A percentile compares a stretch with the other conserved stretches of the same genome.
phyloP scores from a whole-genome alignment of 345 rosid genomes.

The Cardamine occulta region DNA sequence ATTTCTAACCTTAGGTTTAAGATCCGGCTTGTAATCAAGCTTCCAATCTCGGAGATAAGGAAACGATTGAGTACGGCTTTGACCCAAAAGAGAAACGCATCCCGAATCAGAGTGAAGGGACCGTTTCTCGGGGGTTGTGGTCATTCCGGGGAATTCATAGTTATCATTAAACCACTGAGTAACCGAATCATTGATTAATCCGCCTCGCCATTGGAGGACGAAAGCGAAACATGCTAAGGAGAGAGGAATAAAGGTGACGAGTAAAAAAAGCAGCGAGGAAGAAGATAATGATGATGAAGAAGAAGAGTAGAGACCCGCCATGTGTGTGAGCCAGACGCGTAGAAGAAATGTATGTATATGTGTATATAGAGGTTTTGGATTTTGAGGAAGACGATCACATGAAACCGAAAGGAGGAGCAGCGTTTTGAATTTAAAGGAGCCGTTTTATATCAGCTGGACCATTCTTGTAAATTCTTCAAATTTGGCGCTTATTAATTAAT shows the following conservation, averaged over 20 bases:
- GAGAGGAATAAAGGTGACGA: constrained; percentile 60
- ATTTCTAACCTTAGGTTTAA: constrained; percentile 64
- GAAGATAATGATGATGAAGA: constrained; percentile 39
- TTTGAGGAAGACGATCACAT: constrained; percentile 11
- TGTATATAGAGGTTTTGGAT: constrained; percentile 19
- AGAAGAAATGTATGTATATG: background rate
- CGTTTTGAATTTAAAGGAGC: constrained; percentile 27
- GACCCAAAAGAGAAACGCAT: constrained; percentile 66
- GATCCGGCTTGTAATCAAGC: constrained; percentile 58
- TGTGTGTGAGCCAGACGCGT: constrained; percentile 6
- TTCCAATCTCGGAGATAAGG: constrained; percentile 71
- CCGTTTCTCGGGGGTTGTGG: constrained; percentile 1
- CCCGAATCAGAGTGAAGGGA: constrained; percentile 42
- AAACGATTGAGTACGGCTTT: constrained; percentile 56
- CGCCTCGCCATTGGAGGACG: constrained; percentile 73
- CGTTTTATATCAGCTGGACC: constrained; percentile 39
- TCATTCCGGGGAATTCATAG: constrained; percentile 63
- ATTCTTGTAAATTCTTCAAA: constrained; percentile 5
- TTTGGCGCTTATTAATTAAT: background rate
- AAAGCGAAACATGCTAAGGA: constrained; percentile 67
- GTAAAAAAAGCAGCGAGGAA: constrained; percentile 50
- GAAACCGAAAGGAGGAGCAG: constrained; percentile 36
- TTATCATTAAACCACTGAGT: constrained; percentile 47
- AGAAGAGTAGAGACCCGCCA: constrained; percentile 56
- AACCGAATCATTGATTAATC: constrained; percentile 46